Evolutionary conservation across 257 asterid species (phyloP), one percentile per base, ranked within the genome.

Genomic region (Mitragyna speciosa): DNA sequence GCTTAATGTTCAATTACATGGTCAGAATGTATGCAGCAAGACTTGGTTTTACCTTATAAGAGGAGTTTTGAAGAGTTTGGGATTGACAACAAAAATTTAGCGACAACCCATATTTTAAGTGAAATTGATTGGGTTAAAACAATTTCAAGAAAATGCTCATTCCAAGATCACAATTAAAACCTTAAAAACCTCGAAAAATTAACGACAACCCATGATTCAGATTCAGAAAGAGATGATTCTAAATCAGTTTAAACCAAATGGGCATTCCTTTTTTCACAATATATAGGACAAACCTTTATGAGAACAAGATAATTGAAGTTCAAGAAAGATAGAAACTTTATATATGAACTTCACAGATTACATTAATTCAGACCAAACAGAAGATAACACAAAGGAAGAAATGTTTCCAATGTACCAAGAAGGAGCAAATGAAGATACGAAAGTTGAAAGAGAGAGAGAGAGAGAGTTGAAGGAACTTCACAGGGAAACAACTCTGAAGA

Each of bases 1-100:
- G 76, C 64, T 54, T 31, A 69, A 52, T 65, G 51, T 31, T 33
- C 79, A 82, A 47, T 78, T 82, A 82, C 85, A 78, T 82, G 85
- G 39, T 82, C 80, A 82, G 73, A 82, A 78, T 59, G 68, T 22
- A 72, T 15, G 70, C 79, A 39, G 73, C 48, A 28, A 43, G 49
- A 49, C 52, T 47, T 30, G 65, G 22, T 52, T n/a, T 75, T 36
- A 39, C 6, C 39, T 70, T 16, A 52, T 68, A 68, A 19, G 19
- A 66, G 41, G 49, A 52, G 15, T 26, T 31, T 20, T 56, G 22
- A 59, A 10, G 17, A 43, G 24, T 15, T 54, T 52, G 30, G 75
- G 68, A 26, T 26, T 61, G 48, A 75, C 17, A 70, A 47, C 73
- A 48, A 49, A 73, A 20, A 47, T 56, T 78, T 82, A 78, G 76